Evolutionary conservation across 177 flowering plant genomes (phyloP).

Genomic region (Vitis hybrid): DNA sequence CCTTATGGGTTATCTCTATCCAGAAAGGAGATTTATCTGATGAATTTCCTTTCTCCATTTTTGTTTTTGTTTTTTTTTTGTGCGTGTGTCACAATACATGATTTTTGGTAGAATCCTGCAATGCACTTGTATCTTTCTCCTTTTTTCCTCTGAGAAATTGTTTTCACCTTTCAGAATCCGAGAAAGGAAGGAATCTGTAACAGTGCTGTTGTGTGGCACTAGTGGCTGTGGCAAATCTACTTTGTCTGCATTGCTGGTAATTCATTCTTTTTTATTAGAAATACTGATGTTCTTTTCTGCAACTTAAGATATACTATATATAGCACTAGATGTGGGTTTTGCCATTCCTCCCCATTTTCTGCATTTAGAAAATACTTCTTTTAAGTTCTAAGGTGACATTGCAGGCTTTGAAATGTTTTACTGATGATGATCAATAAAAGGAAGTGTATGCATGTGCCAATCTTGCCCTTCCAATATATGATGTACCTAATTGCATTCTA

Average conservation of each 20-base stretch:
- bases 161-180: slow-evolving; percentile 62
- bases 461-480: no score
- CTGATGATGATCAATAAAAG: neutral
- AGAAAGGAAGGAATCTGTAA: slow-evolving; percentile 93
- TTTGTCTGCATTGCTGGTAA: slow-evolving; percentile 94
- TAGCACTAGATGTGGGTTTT: neutral
- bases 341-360: no score
- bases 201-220: slow-evolving; percentile 91
- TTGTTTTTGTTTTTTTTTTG: no score
- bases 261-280: neutral
- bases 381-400: neutral
- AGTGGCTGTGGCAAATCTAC: slow-evolving; percentile 99
- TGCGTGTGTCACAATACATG: neutral
- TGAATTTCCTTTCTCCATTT: neutral
- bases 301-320: neutral
- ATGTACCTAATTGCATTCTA: no score
- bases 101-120: neutral
- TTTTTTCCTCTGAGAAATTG: neutral
- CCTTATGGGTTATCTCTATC: no score
- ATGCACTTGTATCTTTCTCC: neutral
- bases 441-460: no score
- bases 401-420: neutral
- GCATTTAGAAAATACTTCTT: neutral
- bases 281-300: neutral
- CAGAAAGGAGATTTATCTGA: no score